Evolutionary conservation across 129 eudicot genomes (phyloP), one percentile per base, ranked within the genome.

Genomic region (Silybum marianum): DNA sequence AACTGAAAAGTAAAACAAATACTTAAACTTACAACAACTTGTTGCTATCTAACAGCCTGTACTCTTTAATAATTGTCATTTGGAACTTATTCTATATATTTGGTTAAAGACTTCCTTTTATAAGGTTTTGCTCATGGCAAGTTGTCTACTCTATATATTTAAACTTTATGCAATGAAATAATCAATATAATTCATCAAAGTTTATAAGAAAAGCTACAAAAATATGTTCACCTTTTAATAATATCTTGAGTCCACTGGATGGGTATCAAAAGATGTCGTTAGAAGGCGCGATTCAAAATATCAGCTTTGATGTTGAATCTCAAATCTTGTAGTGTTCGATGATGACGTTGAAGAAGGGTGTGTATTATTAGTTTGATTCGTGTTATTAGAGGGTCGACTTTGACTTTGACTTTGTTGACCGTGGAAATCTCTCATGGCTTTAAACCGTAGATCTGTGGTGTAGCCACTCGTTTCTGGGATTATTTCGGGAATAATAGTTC

Each of bases 341-440:
- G 84, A 74, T 5, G 75, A 81, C 58, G 73, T 46, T 66, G 87
- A 74, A 62, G 85, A 81, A 71, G 83, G 76, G 23, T 21, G 67
- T 30, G 67, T 65, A 4, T 67, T 83, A 10, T 67, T 83, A 10
- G 85, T 86, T 36, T 69, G 75, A 7, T 25, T 66, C 3, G 81
- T 58, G 24, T 80, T 78, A 70, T 72, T 71, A 7, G 85, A 66
- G 24, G 54, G 78, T 21, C 21, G 82, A 14, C 82, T 75, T 67
- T 21, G 82, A 14, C 82, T 75, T 67, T 72, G 81, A 71, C 79
- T 83, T 28, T 65, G 82, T 71, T 6, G 76, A 36, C 80, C 87
- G 24, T 86, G 90, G 48, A 86, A 88, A 75, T 86, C 92, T 74
- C 89, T 86, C 88, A 86, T 86, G 80, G 94, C 87, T 74, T 73